A percentile compares a stretch with the other conserved stretches of the same genome.
Conservation (phyloP, 78 protist genomes). For the Bigelowiella natans region DNA sequence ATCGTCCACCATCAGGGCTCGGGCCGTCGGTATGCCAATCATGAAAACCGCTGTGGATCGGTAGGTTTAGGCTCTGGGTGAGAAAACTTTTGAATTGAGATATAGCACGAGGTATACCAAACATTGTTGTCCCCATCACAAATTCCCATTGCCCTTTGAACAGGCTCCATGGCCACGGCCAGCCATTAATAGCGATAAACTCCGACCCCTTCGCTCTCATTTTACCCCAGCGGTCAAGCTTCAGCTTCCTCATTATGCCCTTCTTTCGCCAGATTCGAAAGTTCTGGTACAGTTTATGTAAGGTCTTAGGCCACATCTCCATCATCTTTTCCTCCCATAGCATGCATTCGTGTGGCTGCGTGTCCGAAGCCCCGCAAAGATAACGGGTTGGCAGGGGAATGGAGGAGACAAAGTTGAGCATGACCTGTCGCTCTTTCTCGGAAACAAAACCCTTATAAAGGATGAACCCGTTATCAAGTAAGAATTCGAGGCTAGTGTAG, state of each 20-base stretch:
- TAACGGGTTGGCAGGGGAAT: background rate
- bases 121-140: background rate
- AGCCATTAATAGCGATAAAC: background rate
- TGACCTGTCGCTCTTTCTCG: background rate
- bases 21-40: background rate
- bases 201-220: background rate
- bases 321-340: background rate
- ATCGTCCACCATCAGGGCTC: background rate
- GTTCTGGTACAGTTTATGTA: background rate
- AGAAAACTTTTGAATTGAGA: background rate
- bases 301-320: background rate
- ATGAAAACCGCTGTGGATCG: background rate
- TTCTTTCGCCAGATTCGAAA: background rate
- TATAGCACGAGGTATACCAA: background rate
- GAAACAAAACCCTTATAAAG: background rate
- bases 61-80: background rate
- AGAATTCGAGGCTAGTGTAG: background rate
- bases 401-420: background rate
- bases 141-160: background rate
- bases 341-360: background rate
- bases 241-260: background rate
- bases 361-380: background rate
- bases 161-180: background rate
- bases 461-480: background rate
- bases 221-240: background rate